Evolutionary conservation across 2,329 filamentous ascomycete genomes (phyloP).

Genomic region (Exophiala oligosperma): DNA sequence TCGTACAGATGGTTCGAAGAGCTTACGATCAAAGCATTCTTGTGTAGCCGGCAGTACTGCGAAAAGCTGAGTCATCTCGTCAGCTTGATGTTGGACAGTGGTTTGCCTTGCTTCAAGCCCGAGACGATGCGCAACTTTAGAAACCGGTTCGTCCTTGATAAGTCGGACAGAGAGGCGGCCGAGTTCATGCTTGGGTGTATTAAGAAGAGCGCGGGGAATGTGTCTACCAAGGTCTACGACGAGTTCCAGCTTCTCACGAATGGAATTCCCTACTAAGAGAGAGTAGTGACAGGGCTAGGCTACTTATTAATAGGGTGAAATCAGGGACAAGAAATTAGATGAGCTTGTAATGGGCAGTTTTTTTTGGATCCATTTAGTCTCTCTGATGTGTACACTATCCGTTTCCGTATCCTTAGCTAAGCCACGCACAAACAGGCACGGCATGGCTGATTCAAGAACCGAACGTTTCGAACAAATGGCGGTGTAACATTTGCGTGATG

Average conservation of each 20-base stretch:
- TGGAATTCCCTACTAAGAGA: conserved; percentile 80
- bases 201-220: conserved; percentile 84
- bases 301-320: not conserved
- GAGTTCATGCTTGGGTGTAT: conserved; percentile 90
- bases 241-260: conserved; percentile 97
- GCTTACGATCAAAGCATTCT: conserved; percentile 90
- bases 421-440: not conserved
- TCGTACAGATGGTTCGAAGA: conserved; percentile 96
- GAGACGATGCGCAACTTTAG: conserved; percentile 91
- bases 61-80: conserved; percentile 90
- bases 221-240: conserved; percentile 93
- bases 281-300: not conserved
- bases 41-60: conserved; percentile 80
- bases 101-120: conserved; percentile 95
- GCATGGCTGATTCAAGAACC: no score
- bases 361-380: not conserved
- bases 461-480: no score
- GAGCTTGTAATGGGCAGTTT: not conserved
- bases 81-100: conserved; percentile 91
- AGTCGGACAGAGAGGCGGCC: conserved; percentile 86
- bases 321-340: not conserved
- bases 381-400: conserved; percentile 7
- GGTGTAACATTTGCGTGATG: no score
- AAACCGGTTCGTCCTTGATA: conserved; percentile 89
- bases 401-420: not conserved